Evolutionary conservation across 345 rosid species (phyloP).

Genomic region (Citrus sp.): DNA sequence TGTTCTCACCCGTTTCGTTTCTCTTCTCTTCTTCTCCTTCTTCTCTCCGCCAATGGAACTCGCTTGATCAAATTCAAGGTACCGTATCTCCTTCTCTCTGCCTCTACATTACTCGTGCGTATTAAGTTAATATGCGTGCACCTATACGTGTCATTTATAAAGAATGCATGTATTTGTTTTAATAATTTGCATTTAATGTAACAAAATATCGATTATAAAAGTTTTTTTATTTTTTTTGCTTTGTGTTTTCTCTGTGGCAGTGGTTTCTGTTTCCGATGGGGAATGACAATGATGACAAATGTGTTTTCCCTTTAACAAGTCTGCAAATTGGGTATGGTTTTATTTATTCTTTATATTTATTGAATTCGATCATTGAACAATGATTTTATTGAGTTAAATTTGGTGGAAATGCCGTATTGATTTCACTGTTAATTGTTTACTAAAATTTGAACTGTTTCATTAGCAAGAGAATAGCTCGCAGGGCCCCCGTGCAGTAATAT

Average conservation of each 20-base stretch:
- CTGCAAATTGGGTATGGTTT: constrained; percentile 72
- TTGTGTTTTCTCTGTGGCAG: constrained; percentile 25
- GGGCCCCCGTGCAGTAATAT: background rate
- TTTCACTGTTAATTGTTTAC: background rate
- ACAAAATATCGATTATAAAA: background rate
- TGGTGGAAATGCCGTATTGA: background rate
- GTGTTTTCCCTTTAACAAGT: constrained; percentile 72
- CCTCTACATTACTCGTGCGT: background rate
- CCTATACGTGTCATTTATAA: no score
- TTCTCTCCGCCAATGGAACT: constrained; percentile 36
- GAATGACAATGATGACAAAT: constrained; percentile 37
- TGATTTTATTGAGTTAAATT: background rate
- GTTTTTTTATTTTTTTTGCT: constrained; percentile 1
- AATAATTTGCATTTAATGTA: background rate
- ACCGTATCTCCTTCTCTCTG: constrained; percentile 6
- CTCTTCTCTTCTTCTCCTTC: no score
- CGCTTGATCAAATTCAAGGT: constrained; percentile 16
- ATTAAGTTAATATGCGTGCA: background rate
- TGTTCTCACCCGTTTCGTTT: no score
- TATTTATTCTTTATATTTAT: background rate
- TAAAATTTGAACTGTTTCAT: background rate
- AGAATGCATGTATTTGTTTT: constrained; percentile 2
- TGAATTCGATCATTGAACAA: background rate
- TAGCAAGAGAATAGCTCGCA: background rate
- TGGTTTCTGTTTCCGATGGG: constrained; percentile 44